phyloP scores from a whole-genome alignment of 768 basidiomycete genomes.

The Chalciporus piperatus region DNA sequence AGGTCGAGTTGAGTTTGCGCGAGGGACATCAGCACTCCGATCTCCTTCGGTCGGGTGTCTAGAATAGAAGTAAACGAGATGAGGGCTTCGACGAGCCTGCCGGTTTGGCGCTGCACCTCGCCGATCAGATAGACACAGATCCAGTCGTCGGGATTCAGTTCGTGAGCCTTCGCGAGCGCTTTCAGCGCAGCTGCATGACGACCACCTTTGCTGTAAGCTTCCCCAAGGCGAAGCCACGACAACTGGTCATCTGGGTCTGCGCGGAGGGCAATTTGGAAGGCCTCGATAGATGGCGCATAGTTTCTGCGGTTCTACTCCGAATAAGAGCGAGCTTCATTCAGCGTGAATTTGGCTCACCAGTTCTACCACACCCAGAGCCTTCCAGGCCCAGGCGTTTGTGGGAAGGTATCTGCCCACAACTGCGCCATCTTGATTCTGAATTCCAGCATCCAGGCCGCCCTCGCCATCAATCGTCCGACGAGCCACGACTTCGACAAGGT shows the following conservation, averaged over 20 bases:
- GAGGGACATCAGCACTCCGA: conserved; percentile 69
- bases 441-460: conserved; percentile 67
- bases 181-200: conserved; percentile 88
- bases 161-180: conserved; percentile 71
- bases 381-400: conserved; percentile 96
- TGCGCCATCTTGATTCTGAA: conserved; percentile 40
- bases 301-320: conserved; percentile 57
- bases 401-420: conserved; percentile 56
- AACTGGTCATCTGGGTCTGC: conserved; percentile 72
- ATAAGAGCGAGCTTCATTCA: not conserved
- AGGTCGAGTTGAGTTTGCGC: conserved; percentile 70
- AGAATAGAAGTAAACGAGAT: conserved; percentile 57
- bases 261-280: conserved; percentile 82
- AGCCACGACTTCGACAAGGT: conserved; percentile 92
- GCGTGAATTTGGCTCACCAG: conserved; percentile 52
- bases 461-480: conserved; percentile 91
- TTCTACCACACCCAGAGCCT: conserved; percentile 89
- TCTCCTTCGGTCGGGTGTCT: conserved; percentile 54
- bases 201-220: conserved; percentile 87
- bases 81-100: conserved; percentile 75
- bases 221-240: conserved; percentile 90
- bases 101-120: conserved; percentile 77
- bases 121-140: conserved; percentile 79
- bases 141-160: conserved; percentile 79
- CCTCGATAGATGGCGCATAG: conserved; percentile 72